Evolutionary conservation across 228 moss, liverwort and hornwort species (phyloP).

Genomic region (Sphagnum fallax): DNA sequence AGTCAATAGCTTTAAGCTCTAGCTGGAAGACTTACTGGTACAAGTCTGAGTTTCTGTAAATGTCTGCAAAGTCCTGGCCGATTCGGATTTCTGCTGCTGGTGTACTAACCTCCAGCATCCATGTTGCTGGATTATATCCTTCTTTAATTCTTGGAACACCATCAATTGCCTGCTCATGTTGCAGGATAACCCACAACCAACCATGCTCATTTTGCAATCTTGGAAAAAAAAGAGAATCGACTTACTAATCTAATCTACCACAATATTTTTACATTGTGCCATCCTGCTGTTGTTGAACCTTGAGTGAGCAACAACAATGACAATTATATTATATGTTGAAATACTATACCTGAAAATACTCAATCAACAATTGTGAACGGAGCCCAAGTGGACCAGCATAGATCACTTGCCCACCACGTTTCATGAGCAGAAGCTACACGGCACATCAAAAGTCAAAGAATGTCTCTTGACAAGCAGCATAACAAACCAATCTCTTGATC

Average conservation of each 20-base stretch:
- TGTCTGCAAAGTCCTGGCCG: slow-evolving; percentile 59
- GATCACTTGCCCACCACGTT: slow-evolving; percentile 75
- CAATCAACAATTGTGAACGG: slow-evolving; percentile 53
- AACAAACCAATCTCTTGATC: no score
- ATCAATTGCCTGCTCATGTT: slow-evolving; percentile 30
- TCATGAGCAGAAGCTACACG: slow-evolving; percentile 73
- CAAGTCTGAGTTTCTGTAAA: slow-evolving; percentile 52
- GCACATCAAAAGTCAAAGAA: neutral
- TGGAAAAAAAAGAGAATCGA: no score
- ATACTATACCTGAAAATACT: slow-evolving; percentile 66
- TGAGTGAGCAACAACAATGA: neutral
- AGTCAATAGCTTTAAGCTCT: no score
- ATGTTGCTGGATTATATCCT: slow-evolving; percentile 90
- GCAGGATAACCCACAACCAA: neutral
- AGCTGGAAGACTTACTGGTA: slow-evolving; percentile 34
- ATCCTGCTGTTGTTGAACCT: neutral
- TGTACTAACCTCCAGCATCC: slow-evolving; percentile 84
- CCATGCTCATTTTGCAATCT: no score
- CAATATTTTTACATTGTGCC: no score
- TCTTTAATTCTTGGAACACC: slow-evolving; percentile 58
- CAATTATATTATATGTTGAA: neutral
- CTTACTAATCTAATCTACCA: no score
- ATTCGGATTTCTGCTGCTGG: slow-evolving; percentile 46
- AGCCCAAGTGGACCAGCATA: slow-evolving; percentile 78
- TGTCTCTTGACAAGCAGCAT: no score